phyloP scores from a whole-genome alignment of 2,329 filamentous ascomycete genomes.

The Ophiostoma australiae region DNA sequence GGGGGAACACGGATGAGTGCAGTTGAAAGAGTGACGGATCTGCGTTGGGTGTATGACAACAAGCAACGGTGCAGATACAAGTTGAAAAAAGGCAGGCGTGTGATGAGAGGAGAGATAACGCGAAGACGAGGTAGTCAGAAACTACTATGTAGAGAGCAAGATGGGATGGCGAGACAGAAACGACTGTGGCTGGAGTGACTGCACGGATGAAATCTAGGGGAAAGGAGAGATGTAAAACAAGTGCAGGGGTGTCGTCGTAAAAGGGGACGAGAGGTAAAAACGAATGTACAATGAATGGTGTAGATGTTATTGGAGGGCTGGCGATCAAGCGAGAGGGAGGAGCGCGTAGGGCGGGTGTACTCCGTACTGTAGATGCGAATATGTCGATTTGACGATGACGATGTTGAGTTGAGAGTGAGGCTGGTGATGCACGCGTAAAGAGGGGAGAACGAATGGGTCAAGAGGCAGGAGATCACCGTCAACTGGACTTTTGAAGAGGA shows the following conservation, averaged over 20 bases:
- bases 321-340: background rate
- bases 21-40: conserved; percentile 3
- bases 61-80: background rate
- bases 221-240: conserved; percentile 20
- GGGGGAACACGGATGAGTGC: conserved; percentile 1
- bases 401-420: background rate
- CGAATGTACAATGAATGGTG: background rate
- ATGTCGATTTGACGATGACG: background rate
- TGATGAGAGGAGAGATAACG: background rate
- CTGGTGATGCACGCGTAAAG: background rate
- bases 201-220: conserved; percentile 14
- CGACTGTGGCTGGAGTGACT: background rate
- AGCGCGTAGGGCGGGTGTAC: background rate
- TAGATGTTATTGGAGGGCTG: background rate
- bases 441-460: background rate
- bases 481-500: background rate
- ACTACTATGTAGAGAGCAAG: background rate
- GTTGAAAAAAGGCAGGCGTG: background rate
- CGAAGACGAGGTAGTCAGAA: background rate
- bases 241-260: conserved; percentile 9
- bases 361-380: background rate
- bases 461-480: background rate
- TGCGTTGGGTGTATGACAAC: background rate
- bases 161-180: background rate
- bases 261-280: conserved; percentile 8